Base-by-base conservation (phyloP, 495 filamentous ascomycete genomes). In the Daldinia bambusicola region DNA sequence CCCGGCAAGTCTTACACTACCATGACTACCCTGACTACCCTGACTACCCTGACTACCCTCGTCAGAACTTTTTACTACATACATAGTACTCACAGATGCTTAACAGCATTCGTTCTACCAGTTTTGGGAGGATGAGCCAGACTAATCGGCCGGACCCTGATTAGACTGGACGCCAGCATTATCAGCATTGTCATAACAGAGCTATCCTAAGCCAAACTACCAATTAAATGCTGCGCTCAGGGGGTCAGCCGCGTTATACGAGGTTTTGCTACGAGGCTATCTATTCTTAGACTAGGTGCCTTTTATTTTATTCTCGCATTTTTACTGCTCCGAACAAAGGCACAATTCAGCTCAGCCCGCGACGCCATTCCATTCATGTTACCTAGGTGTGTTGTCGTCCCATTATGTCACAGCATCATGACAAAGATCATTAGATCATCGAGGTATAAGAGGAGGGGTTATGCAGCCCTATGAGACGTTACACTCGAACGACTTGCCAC, bases 381-480 rank as follows among this genome's bases (percentile, higher is more conserved):
- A 62, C 43, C 20, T 20, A 48, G 61, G 13, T 48, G 56, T 61
- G 55, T 61, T 40, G 55, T 52, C 59, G 41, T 43, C n/a, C 48
- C 45, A 59, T 66, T 37, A 66, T 34, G n/a, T 59, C 55, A 60
- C 55, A 26, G 40, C 53, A 40, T 41, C 36, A 26, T 26, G 34
- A 38, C 12, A 38, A 36, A 20, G 14, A 36, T 32, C 22, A 53
- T 31, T 53, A 53, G 50, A 31, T n/a, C 14, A 4, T 32, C n/a
- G 22, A 26, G 18, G 20, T 51, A 61, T 61, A 52, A 45, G 41
- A 38, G 20, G 53, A 7, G 38, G 56, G 59, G 26, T 9, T 57
- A 63, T 63, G 63, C 63, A 67, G 69, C 69, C 69, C 63, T 72
- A 72, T 69, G 66, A 59, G 64, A 68, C 69, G 69, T 72, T 72